Percentiles rank a stretch among this genome's conserved stretches.
Evolutionary conservation across 345 rosid genomes (phyloP).

Genomic region (Rhodamnia argentea): DNA sequence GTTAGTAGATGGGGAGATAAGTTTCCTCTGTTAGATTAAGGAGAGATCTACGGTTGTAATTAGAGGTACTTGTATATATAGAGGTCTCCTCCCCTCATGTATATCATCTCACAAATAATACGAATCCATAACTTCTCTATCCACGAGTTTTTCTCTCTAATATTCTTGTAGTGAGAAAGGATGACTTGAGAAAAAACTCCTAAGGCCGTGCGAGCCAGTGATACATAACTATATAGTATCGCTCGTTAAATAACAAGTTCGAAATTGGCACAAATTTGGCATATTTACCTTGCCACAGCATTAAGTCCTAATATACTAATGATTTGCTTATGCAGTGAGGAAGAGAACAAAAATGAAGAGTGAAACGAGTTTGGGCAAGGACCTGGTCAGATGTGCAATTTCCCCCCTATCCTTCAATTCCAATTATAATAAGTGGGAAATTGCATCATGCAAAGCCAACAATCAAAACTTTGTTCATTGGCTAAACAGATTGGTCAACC

Average conservation of each 20-base stretch:
- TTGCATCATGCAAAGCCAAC: background rate
- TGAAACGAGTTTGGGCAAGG: too few relatives aligned
- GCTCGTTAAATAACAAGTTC: background rate
- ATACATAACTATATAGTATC: background rate
- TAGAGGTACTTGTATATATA: accelerated
- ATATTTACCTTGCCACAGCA: background rate
- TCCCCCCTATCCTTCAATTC: background rate
- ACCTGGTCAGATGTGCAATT: background rate
- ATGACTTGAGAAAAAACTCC: background rate
- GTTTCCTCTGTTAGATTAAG: background rate
- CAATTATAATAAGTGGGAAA: background rate
- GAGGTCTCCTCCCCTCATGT: accelerated
- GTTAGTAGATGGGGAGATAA: background rate
- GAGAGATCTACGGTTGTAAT: background rate
- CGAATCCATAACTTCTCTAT: accelerated
- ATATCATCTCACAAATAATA: background rate
- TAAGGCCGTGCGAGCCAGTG: accelerated
- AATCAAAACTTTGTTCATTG: too few relatives aligned
- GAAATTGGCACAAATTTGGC: background rate
- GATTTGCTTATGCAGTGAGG: too few relatives aligned
- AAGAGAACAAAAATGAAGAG: too few relatives aligned
- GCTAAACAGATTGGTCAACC: too few relatives aligned
- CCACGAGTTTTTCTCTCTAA: background rate
- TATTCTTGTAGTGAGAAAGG: background rate
- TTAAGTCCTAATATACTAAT: background rate